A percentile compares a stretch with the other conserved stretches of the same genome.
phyloP scores from a whole-genome alignment of 1,284 basidiomycete species.

The Flammula alnicola region DNA sequence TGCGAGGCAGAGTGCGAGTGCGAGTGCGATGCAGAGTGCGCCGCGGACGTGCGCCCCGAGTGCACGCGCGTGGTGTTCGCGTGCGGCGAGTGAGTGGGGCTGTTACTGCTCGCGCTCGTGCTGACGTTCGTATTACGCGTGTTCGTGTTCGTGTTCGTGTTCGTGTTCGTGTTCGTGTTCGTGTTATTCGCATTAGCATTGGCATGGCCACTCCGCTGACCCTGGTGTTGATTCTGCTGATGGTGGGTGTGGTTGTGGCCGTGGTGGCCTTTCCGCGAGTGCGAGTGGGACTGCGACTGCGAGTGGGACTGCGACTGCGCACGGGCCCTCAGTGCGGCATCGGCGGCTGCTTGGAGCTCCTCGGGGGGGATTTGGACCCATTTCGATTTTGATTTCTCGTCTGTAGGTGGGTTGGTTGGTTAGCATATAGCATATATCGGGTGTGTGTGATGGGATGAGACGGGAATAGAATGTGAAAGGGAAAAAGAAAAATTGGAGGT shows the following conservation, averaged over 20 bases:
- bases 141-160: too few relatives aligned
- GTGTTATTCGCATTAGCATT: constrained; percentile 4
- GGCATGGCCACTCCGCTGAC: not conserved
- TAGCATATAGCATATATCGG: not conserved
- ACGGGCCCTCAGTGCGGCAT: constrained; percentile 35
- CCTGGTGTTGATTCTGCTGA: too few relatives aligned
- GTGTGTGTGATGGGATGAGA: not conserved
- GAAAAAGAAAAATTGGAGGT: too few relatives aligned
- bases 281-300: constrained; percentile 6
- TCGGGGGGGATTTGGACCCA: constrained; percentile 62
- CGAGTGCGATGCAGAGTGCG: too few relatives aligned
- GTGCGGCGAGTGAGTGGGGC: too few relatives aligned
- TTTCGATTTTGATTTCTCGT: constrained; percentile 52
- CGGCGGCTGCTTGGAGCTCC: constrained; percentile 60
- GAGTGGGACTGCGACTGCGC: constrained; percentile 6
- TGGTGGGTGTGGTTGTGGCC: not conserved
- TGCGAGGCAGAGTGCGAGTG: too few relatives aligned
- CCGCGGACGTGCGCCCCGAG: constrained; percentile 19
- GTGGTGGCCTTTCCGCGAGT: constrained; percentile 3
- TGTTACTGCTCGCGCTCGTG: too few relatives aligned
- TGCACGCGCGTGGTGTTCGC: constrained; percentile 19
- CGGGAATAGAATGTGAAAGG: too few relatives aligned
- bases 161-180: not conserved
- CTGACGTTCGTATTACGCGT: too few relatives aligned
- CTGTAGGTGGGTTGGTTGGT: not conserved